Evolutionary conservation across 2,329 filamentous ascomycete species (phyloP).

Genomic region (Plenodomus lindquistii): DNA sequence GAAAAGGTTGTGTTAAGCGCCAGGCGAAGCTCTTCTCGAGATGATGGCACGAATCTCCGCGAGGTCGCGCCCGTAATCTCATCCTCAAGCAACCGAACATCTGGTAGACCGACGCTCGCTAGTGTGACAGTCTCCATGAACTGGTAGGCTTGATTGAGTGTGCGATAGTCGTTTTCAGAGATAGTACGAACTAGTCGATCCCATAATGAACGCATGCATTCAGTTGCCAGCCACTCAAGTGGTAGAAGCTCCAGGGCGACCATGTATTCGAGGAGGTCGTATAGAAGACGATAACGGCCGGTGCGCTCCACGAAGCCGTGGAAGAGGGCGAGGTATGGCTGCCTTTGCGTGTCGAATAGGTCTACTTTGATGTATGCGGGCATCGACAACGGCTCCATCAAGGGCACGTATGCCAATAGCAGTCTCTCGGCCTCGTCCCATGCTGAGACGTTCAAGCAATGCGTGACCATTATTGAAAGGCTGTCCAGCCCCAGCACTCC

Average conservation of each 20-base stretch:
- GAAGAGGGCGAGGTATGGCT: constrained; percentile 31
- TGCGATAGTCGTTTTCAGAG: constrained; percentile 33
- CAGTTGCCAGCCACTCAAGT: constrained; percentile 45
- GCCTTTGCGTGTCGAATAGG: constrained; percentile 31
- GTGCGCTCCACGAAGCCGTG: constrained; percentile 33
- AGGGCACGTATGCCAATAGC: constrained; percentile 30
- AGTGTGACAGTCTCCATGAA: constrained; percentile 37
- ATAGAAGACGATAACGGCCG: constrained; percentile 38
- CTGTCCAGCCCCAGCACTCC: constrained; percentile 30
- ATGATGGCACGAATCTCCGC: constrained; percentile 28
- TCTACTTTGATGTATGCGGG: constrained; percentile 31
- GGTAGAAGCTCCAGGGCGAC: constrained; percentile 40
- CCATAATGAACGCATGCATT: constrained; percentile 41
- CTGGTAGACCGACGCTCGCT: constrained; percentile 34
- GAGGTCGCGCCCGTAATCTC: constrained; percentile 18
- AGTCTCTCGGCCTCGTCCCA: constrained; percentile 43
- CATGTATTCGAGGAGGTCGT: constrained; percentile 40
- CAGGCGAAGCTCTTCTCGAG: constrained; percentile 32
- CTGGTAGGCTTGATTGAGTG: constrained; percentile 26
- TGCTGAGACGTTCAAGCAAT: constrained; percentile 36
- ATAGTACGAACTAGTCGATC: constrained; percentile 38
- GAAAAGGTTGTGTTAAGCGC: constrained; percentile 42
- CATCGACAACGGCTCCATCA: constrained; percentile 25
- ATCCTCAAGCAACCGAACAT: constrained; percentile 26
- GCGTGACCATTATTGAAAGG: constrained; percentile 28